A percentile compares a stretch with the other conserved stretches of the same genome.
Evolutionary conservation across 2,329 filamentous ascomycete genomes (phyloP).

Genomic region (Cercospora sp.): DNA sequence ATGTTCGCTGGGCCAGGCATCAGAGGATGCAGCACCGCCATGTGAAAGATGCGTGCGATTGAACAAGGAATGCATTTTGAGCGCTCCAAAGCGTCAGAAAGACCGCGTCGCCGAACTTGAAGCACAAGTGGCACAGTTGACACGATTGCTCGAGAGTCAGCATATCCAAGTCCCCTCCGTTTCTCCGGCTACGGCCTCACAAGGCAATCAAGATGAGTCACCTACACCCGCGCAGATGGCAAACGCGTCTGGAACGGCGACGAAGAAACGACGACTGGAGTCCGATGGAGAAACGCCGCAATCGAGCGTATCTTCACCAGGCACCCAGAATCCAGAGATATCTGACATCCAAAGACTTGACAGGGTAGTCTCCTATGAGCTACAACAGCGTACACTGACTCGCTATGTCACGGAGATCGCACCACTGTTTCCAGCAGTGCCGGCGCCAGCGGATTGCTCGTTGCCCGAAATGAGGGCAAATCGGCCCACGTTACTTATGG

Average conservation of each 20-base stretch:
- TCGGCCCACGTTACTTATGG: slow-evolving; percentile 56
- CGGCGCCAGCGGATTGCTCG: slow-evolving; percentile 15
- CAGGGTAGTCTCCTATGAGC: slow-evolving; percentile 20
- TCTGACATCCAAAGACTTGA: slow-evolving; percentile 26
- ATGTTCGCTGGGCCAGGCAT: slow-evolving; percentile 19
- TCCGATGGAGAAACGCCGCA: background rate
- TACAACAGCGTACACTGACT: slow-evolving; percentile 27
- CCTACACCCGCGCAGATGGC: background rate
- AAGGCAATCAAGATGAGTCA: background rate
- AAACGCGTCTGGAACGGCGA: background rate
- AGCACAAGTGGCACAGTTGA: slow-evolving; percentile 35
- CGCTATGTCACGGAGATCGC: slow-evolving; percentile 28
- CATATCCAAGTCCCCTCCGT: slow-evolving; percentile 19
- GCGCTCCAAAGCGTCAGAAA: slow-evolving; percentile 31
- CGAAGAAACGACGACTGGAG: slow-evolving; percentile 23
- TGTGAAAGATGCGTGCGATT: slow-evolving; percentile 36
- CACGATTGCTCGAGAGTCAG: slow-evolving; percentile 32
- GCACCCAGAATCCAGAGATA: background rate
- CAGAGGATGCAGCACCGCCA: slow-evolving; percentile 24
- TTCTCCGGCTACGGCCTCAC: background rate
- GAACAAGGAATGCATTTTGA: slow-evolving; percentile 32
- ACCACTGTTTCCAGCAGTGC: slow-evolving; percentile 28
- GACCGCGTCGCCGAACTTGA: slow-evolving; percentile 35
- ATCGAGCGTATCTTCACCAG: background rate
- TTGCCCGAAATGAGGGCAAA: slow-evolving; percentile 22